Evolutionary conservation across 345 rosid species (phyloP).

Genomic region (Ailanthus altissimus): DNA sequence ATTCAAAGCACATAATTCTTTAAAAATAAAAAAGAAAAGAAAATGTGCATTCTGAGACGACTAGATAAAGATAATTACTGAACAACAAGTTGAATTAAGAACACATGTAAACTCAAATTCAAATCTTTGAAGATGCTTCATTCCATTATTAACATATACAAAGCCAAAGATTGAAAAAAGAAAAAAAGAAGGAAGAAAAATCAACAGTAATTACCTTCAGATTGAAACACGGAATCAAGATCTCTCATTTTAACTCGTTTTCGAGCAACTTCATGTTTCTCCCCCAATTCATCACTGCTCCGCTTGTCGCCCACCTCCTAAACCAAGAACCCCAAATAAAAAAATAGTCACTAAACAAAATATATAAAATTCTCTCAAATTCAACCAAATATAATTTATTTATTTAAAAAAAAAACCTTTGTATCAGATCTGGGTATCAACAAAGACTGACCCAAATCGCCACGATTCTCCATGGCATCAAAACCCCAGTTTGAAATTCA

Average conservation of each 20-base stretch:
- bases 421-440: slow-evolving; percentile 33
- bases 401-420: slow-evolving; percentile 28
- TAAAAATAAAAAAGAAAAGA: neutral
- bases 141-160: neutral
- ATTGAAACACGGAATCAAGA: slow-evolving; percentile 26
- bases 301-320: neutral
- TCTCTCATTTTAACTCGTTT: slow-evolving; percentile 39
- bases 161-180: neutral
- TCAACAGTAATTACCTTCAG: slow-evolving; percentile 32
- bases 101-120: neutral
- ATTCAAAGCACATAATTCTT: neutral
- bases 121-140: slow-evolving; percentile 1
- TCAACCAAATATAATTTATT: neutral
- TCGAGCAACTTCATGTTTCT: slow-evolving; percentile 11
- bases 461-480: slow-evolving; percentile 40
- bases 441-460: slow-evolving; percentile 17
- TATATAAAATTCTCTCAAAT: neutral
- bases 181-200: neutral
- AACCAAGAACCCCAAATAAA: neutral
- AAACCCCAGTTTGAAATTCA: slow-evolving; percentile 30
- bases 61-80: neutral
- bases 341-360: neutral
- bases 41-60: neutral
- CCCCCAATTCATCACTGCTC: slow-evolving; percentile 10
- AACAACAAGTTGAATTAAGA: neutral